Base-by-base conservation (phyloP, 306 rosid species). In the Aeschynomene evenia region DNA sequence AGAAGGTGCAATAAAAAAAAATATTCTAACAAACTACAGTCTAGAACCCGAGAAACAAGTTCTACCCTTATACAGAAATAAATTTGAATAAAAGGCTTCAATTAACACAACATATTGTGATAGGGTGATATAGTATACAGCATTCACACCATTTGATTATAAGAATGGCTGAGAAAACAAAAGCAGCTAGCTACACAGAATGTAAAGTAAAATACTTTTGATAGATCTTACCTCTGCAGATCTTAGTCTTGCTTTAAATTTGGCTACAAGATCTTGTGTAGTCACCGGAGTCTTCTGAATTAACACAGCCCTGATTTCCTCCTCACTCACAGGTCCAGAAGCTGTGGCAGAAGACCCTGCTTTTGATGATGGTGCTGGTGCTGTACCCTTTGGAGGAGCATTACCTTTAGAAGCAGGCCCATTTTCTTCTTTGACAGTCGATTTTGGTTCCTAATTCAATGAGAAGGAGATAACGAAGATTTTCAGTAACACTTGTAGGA, bases 211-310 rank as follows among this genome's bases (percentile, higher is more conserved):
- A 61, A 56, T 1, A 12, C 7, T 26, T 26, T 55, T 26, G 62
- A 8, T 4, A 62, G 39, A 61, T 63, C 79, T 68, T 83, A 91
- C 97, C 93, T 85, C 91, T 1, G 65, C 33, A 15, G 72, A 56
- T 80, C 82, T 81, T 33, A 91, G 71, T 62, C 97, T 85, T 36
- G 85, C 89, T 77, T 79, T 89, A 64, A 91, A 91, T 77, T 75
- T 91, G 24, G 86, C 87, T 45, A 91, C 97, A 69, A 91, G 93
- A 72, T 86, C 97, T 70, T 85, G 91, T 5, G 97, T 88, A 4
- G 96, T 91, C 69, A 91, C 82, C 20, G 89, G 96, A 37, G 89
- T 83, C 74, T 74, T 80, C 66, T 88, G 93, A 80, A 81, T 77
- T 58, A 91, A 75, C 66, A 91, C 87, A 48, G 93, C 88, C 87